Evolutionary conservation across 805 yeast species (phyloP), one percentile per base, ranked within the genome.

Genomic region (Candida piceae): DNA sequence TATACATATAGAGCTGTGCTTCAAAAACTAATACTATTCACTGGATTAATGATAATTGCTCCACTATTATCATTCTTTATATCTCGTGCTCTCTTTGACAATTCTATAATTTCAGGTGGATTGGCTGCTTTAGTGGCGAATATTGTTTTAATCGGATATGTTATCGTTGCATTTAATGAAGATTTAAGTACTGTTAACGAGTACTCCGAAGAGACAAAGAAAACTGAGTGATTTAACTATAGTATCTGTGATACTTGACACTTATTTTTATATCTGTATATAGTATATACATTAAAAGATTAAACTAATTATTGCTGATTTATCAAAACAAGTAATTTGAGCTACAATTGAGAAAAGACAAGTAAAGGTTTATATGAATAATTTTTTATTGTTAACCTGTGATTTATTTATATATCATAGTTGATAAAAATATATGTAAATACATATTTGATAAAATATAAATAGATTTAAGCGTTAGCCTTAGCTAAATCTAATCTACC

Each of bases 401-500:
- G n/a, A n/a, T n/a, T n/a, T n/a, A n/a, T n/a, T n/a, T n/a, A n/a
- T n/a, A n/a, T n/a, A n/a, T n/a, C n/a, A n/a, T n/a, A n/a, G n/a
- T n/a, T n/a, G n/a, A n/a, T n/a, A n/a, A n/a, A n/a, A n/a, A n/a
- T n/a, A n/a, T n/a, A n/a, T n/a, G n/a, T n/a, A n/a, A n/a, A n/a
- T n/a, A n/a, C n/a, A 16, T 13, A 7, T 10, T 24, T 15, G 7
- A 16, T 18, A 24, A 21, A 16, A 15, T 20, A 21, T 49, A 60
- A 49, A 60, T 11, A n/a, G 12, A 29, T 17, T 29, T 7, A 21
- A 29, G 37, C 67, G 42, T 62, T 58, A 36, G 69, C 79, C 64
- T 77, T 79, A 64, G 76, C 90, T 60, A 90, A 77, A 62, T 90
- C 96, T 73, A 83, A 90, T 72, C 89, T 86, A 65, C 98, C 98